Conservation (phyloP, 805 yeast species). For the Scheffersomyces amazonensis region DNA sequence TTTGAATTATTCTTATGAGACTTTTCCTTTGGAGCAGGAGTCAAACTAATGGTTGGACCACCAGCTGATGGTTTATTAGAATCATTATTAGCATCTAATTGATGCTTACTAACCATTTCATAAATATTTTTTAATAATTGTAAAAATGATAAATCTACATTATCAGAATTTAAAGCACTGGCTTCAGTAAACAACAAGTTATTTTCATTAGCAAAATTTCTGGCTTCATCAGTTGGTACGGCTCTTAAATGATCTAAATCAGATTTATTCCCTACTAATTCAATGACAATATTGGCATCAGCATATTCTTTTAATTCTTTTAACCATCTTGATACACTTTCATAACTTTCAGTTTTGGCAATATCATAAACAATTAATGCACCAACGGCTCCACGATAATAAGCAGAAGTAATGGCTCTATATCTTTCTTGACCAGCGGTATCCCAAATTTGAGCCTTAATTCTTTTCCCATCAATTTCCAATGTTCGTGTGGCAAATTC, state of each 20-base stretch:
- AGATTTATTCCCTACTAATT: slow-evolving; percentile 87
- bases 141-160: slow-evolving; percentile 92
- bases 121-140: slow-evolving; percentile 90
- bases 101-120: slow-evolving; percentile 92
- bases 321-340: slow-evolving; percentile 83
- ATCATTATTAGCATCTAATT: slow-evolving; percentile 76
- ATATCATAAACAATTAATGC: slow-evolving; percentile 95
- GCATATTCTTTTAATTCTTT: slow-evolving; percentile 90
- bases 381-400: slow-evolving; percentile 97
- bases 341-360: slow-evolving; percentile 84
- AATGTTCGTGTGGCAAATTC: slow-evolving; percentile 97
- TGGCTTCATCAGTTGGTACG: slow-evolving; percentile 97
- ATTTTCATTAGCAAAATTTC: slow-evolving; percentile 89
- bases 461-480: slow-evolving; percentile 78
- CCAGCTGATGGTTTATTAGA: slow-evolving; percentile 61
- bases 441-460: slow-evolving; percentile 95
- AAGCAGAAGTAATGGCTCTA: slow-evolving; percentile 96
- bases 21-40: slow-evolving; percentile 88
- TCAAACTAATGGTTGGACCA: slow-evolving; percentile 89
- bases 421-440: slow-evolving; percentile 99
- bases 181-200: slow-evolving; percentile 93
- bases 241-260: slow-evolving; percentile 92
- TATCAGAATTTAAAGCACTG: slow-evolving; percentile 88
- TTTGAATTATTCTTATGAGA: slow-evolving; percentile 51
- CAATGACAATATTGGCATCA: slow-evolving; percentile 91